A percentile compares a stretch with the other conserved stretches of the same genome.
Evolutionary conservation across 1,284 basidiomycete species (phyloP).

Genomic region (Bothia castanella): DNA sequence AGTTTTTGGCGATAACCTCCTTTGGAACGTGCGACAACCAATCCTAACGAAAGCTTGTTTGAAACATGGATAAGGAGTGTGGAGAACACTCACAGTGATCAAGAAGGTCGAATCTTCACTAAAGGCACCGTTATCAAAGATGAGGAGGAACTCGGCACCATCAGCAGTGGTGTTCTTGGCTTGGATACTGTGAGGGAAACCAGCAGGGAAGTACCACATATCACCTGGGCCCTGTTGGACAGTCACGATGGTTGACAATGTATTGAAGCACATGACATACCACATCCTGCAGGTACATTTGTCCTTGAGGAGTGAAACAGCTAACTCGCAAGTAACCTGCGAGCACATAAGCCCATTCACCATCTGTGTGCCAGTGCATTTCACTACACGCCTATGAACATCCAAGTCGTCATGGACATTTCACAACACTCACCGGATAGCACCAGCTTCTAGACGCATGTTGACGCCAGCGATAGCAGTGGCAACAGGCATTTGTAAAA

Average conservation of each 20-base stretch:
- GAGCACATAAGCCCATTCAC: slow-evolving; percentile 54
- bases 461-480: slow-evolving; percentile 45
- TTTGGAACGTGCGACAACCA: slow-evolving; percentile 53
- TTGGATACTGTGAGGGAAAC: slow-evolving; percentile 44
- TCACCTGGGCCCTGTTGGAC: slow-evolving; percentile 37
- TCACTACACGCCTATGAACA: slow-evolving; percentile 37
- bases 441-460: slow-evolving; percentile 55
- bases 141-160: slow-evolving; percentile 57
- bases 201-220: slow-evolving; percentile 59
- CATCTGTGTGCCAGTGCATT: slow-evolving; percentile 58
- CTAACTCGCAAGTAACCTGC: slow-evolving; percentile 44
- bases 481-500: slow-evolving; percentile 43
- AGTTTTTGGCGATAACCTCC: slow-evolving; percentile 55
- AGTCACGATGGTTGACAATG: slow-evolving; percentile 11
- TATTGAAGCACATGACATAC: slow-evolving; percentile 30
- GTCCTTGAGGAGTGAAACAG: slow-evolving; percentile 47
- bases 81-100: slow-evolving; percentile 25
- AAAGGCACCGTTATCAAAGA: slow-evolving; percentile 55
- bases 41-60: slow-evolving; percentile 29
- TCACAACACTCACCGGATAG: slow-evolving; percentile 39
- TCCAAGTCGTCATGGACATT: not conserved
- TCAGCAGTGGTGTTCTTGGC: slow-evolving; percentile 44
- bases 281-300: slow-evolving; percentile 46
- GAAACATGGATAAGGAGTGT: no score
- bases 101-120: slow-evolving; percentile 57